phyloP scores from a whole-genome alignment of 2,329 filamentous ascomycete species.

The Talaromyces amestolkiae region DNA sequence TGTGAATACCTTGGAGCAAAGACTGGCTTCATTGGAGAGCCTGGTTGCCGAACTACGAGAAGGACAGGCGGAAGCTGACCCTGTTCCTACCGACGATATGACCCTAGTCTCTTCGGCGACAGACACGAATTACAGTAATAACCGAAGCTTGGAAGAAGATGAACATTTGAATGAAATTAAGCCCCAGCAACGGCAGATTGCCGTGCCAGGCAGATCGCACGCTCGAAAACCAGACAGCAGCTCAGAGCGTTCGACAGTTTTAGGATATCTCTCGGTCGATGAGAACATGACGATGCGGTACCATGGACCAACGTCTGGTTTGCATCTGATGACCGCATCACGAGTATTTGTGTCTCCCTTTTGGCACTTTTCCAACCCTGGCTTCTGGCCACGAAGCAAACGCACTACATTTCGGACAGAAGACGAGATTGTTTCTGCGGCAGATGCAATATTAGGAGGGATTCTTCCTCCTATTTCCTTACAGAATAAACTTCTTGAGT shows the following conservation, averaged over 20 bases:
- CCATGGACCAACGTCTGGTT: conserved; percentile 18
- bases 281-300: conserved; percentile 21
- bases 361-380: conserved; percentile 20
- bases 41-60: conserved; percentile 14
- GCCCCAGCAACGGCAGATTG: neutral
- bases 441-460: conserved; percentile 18
- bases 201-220: neutral
- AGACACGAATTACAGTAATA: neutral
- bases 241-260: conserved; percentile 18
- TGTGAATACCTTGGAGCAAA: conserved; percentile 19
- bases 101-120: neutral
- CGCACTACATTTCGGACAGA: conserved; percentile 18
- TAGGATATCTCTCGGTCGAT: conserved; percentile 19
- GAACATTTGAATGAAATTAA: neutral
- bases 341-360: conserved; percentile 19
- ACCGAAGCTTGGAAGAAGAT: neutral
- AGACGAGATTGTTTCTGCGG: conserved; percentile 19
- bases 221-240: neutral
- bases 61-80: neutral
- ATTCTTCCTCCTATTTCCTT: conserved; percentile 18
- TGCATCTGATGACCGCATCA: conserved; percentile 17
- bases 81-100: conserved; percentile 4
- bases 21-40: conserved; percentile 13
- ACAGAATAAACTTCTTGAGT: conserved; percentile 20
- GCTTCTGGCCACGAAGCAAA: conserved; percentile 19